A percentile compares a stretch with the other conserved stretches of the same genome.
Conservation (phyloP, 2,329 filamentous ascomycete species). For the Chlorencoelia australis region DNA sequence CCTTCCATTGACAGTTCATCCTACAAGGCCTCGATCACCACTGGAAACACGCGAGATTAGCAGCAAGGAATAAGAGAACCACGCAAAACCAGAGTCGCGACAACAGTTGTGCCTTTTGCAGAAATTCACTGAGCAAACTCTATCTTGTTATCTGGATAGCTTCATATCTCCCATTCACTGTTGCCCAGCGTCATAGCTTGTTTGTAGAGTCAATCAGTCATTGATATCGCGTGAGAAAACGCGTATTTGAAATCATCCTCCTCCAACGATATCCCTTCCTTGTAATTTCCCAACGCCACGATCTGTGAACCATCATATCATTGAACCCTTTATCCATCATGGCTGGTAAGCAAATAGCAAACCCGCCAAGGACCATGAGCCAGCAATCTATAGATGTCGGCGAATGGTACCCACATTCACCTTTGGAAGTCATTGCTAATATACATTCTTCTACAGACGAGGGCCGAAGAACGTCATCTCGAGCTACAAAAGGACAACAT, state of each 20-base stretch:
- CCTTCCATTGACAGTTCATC: no score
- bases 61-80: no score
- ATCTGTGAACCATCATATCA: constrained; percentile 18
- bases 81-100: background rate
- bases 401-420: background rate
- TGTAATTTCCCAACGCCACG: constrained; percentile 20
- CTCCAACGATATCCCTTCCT: constrained; percentile 14
- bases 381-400: background rate
- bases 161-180: constrained; percentile 14
- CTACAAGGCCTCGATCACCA: no score
- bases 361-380: constrained; percentile 5
- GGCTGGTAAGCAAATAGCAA: constrained; percentile 47
- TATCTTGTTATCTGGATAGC: constrained; percentile 15
- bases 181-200: constrained; percentile 20
- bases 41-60: no score
- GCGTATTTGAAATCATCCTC: constrained; percentile 23
- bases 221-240: constrained; percentile 27
- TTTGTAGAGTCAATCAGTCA: constrained; percentile 27
- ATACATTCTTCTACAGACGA: constrained; percentile 39
- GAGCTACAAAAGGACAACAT: constrained; percentile 94
- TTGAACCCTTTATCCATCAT: constrained; percentile 29
- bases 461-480: constrained; percentile 66
- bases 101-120: constrained; percentile 1
- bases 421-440: constrained; percentile 15
- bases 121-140: constrained; percentile 1